phyloP scores from a whole-genome alignment of 2,329 filamentous ascomycete species.

The Simplicillium aogashimaense region DNA sequence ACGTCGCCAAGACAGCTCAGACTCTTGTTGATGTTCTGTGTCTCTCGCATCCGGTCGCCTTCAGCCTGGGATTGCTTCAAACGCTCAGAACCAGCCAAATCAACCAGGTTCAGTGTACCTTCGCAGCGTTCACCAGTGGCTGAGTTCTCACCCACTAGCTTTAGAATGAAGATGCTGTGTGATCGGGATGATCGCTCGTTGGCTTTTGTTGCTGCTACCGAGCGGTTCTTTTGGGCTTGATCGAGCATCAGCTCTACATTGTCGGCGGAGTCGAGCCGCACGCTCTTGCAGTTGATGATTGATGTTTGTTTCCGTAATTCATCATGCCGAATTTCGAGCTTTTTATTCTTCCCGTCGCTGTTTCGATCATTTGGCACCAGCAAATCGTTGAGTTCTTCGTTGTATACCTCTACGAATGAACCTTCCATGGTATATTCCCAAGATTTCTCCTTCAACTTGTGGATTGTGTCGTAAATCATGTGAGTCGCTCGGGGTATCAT shows the following conservation, averaged over 20 bases:
- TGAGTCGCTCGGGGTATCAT: slow-evolving; percentile 92
- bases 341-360: slow-evolving; percentile 63
- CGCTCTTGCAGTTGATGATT: slow-evolving; percentile 70
- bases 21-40: slow-evolving; percentile 95
- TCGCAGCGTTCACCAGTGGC: slow-evolving; percentile 78
- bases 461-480: slow-evolving; percentile 87
- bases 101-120: slow-evolving; percentile 89
- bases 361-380: slow-evolving; percentile 50
- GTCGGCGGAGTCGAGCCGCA: slow-evolving; percentile 66
- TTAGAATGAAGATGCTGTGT: slow-evolving; percentile 93
- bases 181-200: slow-evolving; percentile 92
- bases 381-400: slow-evolving; percentile 90
- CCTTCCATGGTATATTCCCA: slow-evolving; percentile 95
- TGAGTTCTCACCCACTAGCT: slow-evolving; percentile 58
- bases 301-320: slow-evolving; percentile 70
- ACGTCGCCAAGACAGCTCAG: slow-evolving; percentile 89
- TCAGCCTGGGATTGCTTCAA: slow-evolving; percentile 80
- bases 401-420: slow-evolving; percentile 95
- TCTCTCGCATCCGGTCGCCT: slow-evolving; percentile 83
- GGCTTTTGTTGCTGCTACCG: slow-evolving; percentile 91
- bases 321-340: slow-evolving; percentile 84
- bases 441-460: slow-evolving; percentile 75
- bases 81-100: slow-evolving; percentile 87
- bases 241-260: slow-evolving; percentile 73
- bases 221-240: slow-evolving; percentile 75